These are phyloP conservation scores for Prinsepia uniflora DNA, from an alignment of 306 rosid genomes.

Conservation along the genomic window DNA sequence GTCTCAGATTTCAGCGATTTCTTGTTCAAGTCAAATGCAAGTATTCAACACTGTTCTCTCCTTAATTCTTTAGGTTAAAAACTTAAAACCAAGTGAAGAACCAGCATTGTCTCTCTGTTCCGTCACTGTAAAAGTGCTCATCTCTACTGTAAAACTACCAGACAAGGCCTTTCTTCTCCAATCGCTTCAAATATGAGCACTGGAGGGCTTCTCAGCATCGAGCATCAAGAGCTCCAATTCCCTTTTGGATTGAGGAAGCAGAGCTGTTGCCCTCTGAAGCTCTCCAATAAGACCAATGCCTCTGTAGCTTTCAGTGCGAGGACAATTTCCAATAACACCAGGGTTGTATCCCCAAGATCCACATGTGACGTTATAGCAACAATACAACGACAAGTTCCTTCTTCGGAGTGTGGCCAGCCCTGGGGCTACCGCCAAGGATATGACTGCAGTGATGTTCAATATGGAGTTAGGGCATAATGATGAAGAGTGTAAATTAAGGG, in stretches of 20 bases:
- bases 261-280: constrained; percentile 82
- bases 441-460: constrained; percentile 70
- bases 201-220: constrained; percentile 71
- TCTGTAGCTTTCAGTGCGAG: constrained; percentile 85
- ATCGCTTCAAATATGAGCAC: constrained; percentile 57
- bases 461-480: constrained; percentile 70
- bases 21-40: too few species aligned
- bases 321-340: constrained; percentile 88
- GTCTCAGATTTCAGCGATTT: too few species aligned
- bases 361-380: constrained; percentile 80
- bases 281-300: constrained; percentile 61
- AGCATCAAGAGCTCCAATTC: constrained; percentile 82
- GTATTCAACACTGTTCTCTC: too few species aligned
- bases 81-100: too few species aligned
- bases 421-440: constrained; percentile 57
- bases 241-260: constrained; percentile 88
- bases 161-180: constrained; percentile 20
- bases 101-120: neutral
- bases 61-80: too few species aligned
- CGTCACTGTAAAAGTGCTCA: constrained; percentile 24
- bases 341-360: constrained; percentile 79
- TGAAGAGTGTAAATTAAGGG: constrained; percentile 76
- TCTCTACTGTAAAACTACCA: constrained; percentile 26
- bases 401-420: constrained; percentile 65
- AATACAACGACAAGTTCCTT: constrained; percentile 93